These are phyloP conservation scores for Dioscorea alata DNA, from an alignment of 106 monocot genomes.

Conservation along the genomic window DNA sequence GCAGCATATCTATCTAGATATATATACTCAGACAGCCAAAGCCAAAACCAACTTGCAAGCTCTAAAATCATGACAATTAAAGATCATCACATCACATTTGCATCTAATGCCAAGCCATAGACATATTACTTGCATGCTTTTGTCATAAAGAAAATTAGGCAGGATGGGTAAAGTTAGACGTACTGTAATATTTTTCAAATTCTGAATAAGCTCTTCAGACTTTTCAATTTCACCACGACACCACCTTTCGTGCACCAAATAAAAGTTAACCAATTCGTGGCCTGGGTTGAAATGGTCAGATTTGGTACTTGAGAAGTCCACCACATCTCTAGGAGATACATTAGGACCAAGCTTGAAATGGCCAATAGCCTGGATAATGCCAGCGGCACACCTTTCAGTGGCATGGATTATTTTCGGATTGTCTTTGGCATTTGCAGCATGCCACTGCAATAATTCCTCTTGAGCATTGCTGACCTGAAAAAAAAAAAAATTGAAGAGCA, in stretches of 20 bases:
- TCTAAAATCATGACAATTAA: no score
- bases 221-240: conserved; percentile 57
- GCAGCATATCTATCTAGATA: no score
- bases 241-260: conserved; percentile 74
- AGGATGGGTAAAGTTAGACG: conserved; percentile 13
- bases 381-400: conserved; percentile 79
- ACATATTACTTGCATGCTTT: background rate
- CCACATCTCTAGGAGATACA: conserved; percentile 57
- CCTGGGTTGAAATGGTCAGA: conserved; percentile 36
- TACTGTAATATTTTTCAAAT: conserved; percentile 56
- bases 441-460: conserved; percentile 85
- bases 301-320: conserved; percentile 31
- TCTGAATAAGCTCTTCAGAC: conserved; percentile 36
- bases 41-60: no score
- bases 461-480: conserved; percentile 92
- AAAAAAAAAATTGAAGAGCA: no score
- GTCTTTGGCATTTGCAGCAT: conserved; percentile 66
- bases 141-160: background rate
- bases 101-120: no score
- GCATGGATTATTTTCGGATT: conserved; percentile 83
- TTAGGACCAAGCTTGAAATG: conserved; percentile 81
- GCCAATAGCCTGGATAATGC: conserved; percentile 82
- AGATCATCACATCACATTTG: no score
- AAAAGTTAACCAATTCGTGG: conserved; percentile 62
- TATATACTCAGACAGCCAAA: no score